phyloP scores from a whole-genome alignment of 306 rosid genomes.

The Vigna unguiculata region DNA sequence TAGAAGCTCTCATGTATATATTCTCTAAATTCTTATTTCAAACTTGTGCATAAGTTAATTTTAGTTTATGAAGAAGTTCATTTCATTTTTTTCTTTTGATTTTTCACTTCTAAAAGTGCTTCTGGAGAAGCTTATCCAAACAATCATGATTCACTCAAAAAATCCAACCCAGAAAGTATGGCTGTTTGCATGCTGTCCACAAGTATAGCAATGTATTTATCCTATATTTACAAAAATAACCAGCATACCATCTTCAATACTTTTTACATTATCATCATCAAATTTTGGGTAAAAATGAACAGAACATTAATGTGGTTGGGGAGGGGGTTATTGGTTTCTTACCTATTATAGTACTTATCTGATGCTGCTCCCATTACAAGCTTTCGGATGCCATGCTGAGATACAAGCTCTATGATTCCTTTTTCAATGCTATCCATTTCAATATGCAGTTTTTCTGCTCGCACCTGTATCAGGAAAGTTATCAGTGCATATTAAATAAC shows the following conservation, averaged over 20 bases:
- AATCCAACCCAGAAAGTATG: constrained; percentile 16
- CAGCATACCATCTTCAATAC: constrained; percentile 16
- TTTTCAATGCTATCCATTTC: constrained; percentile 76
- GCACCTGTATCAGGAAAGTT: constrained; percentile 60
- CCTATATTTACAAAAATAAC: constrained; percentile 33
- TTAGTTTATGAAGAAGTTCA: too few relatives aligned
- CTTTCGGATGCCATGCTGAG: constrained; percentile 56
- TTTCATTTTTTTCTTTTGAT: too few relatives aligned
- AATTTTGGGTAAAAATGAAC: constrained; percentile 5
- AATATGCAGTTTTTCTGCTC: constrained; percentile 58
- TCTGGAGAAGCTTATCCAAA: too few relatives aligned
- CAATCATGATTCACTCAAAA: constrained; percentile 22
- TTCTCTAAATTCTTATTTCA: too few relatives aligned
- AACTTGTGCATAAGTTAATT: too few relatives aligned
- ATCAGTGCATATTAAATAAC: constrained; percentile 30
- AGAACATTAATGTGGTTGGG: constrained; percentile 19
- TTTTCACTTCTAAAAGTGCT: too few relatives aligned
- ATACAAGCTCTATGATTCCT: constrained; percentile 76
- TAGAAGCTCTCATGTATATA: too few relatives aligned
- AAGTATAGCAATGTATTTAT: constrained; percentile 8
- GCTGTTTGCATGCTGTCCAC: background rate
- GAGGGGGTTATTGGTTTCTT: constrained; percentile 38
- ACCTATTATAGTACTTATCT: constrained; percentile 73
- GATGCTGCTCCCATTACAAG: constrained; percentile 97
- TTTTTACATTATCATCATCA: background rate